Conservation (phyloP, 345 rosid species). For the Reutealis trisperma region DNA sequence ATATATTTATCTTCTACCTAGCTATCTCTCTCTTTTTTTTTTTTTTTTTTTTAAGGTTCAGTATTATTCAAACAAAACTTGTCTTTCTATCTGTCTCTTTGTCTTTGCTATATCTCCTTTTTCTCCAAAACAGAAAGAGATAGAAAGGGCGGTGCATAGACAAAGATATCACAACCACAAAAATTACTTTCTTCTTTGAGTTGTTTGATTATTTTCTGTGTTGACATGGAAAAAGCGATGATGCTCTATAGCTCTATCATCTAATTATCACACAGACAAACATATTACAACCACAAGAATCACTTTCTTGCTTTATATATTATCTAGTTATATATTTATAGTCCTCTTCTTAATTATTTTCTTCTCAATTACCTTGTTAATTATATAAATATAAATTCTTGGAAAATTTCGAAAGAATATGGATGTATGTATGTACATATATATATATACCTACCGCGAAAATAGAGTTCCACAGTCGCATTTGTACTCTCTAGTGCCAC, state of each 20-base stretch:
- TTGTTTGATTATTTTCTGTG: neutral
- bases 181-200: conserved; percentile 20
- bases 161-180: conserved; percentile 22
- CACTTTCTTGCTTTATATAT: conserved; percentile 17
- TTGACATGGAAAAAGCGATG: neutral
- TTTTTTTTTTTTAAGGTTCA: too few species aligned
- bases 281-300: neutral
- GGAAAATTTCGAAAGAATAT: too few species aligned
- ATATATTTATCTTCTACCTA: neutral
- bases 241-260: neutral
- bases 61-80: too few species aligned
- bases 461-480: conserved; percentile 93
- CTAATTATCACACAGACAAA: conserved; percentile 1
- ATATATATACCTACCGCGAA: conserved; percentile 55
- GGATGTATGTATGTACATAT: too few species aligned
- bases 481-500: conserved; percentile 95
- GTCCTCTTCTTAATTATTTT: neutral
- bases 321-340: neutral
- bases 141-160: conserved; percentile 14
- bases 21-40: too few species aligned
- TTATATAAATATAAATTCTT: neutral
- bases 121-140: neutral
- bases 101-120: neutral
- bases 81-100: neutral
- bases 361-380: neutral